Evolutionary conservation across 768 basidiomycete genomes (phyloP).

Genomic region (Tulasnella sp.): DNA sequence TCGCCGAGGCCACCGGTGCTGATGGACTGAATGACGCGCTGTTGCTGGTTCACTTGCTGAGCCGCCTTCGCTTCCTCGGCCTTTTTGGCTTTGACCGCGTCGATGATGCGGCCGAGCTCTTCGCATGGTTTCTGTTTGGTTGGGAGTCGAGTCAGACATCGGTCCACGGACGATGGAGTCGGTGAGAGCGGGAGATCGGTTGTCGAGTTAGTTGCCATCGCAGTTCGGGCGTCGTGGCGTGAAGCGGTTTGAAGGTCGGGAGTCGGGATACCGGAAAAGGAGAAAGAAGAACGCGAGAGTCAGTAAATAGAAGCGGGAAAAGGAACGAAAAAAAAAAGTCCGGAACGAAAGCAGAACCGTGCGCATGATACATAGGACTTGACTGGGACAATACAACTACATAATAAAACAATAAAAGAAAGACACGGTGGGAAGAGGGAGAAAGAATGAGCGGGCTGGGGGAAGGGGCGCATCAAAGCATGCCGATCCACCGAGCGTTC

Average conservation of each 20-base stretch:
- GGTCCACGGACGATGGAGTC: background rate
- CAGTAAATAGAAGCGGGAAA: background rate
- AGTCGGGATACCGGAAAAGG: background rate
- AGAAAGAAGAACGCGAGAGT: background rate
- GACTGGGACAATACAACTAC: background rate
- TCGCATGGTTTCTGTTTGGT: background rate
- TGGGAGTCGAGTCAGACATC: background rate
- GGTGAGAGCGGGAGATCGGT: background rate
- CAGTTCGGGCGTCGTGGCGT: background rate
- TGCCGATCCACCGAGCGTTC: background rate
- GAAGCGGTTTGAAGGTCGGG: constrained; percentile 2
- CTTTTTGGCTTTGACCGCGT: background rate
- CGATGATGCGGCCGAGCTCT: background rate
- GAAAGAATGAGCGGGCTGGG: background rate
- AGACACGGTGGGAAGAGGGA: background rate
- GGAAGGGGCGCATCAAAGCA: background rate
- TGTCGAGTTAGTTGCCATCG: constrained; percentile 8
- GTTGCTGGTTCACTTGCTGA: background rate
- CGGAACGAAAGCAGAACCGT: background rate
- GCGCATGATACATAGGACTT: background rate
- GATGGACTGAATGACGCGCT: background rate
- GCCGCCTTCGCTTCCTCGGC: background rate
- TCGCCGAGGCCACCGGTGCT: background rate
- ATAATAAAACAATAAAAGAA: background rate
- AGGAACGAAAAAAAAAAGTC: background rate